Conservation (phyloP, 805 yeast species). For the Alloascoidea africana region DNA sequence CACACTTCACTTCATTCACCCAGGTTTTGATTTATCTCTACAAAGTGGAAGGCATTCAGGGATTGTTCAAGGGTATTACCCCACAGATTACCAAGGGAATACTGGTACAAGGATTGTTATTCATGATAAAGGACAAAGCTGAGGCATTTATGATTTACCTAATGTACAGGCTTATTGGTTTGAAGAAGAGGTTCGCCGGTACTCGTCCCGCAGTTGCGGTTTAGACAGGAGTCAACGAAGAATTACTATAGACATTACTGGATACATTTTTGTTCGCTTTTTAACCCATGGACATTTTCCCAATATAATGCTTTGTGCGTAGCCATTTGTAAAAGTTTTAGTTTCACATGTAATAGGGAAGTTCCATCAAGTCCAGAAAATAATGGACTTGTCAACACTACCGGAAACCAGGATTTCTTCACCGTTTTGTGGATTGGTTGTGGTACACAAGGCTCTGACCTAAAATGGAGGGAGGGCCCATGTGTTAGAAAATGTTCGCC, state of each 20-base stretch:
- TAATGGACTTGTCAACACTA: constrained; percentile 25
- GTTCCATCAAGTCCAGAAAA: too few relatives aligned
- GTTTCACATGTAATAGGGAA: too few relatives aligned
- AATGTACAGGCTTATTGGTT: too few relatives aligned
- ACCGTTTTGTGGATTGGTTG: constrained; percentile 7
- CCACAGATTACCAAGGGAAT: constrained; percentile 77
- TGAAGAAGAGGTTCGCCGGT: too few relatives aligned
- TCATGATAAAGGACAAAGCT: constrained; percentile 65
- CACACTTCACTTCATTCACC: constrained; percentile 42
- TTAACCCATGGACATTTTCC: too few relatives aligned
- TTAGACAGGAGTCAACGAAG: too few relatives aligned
- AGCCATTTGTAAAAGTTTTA: too few relatives aligned
- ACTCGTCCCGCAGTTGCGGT: too few relatives aligned
- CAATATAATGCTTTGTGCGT: too few relatives aligned
- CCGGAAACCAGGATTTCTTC: constrained; percentile 25
- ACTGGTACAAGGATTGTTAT: constrained; percentile 69
- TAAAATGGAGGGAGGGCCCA: background rate
- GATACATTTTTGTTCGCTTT: too few relatives aligned
- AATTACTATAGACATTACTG: too few relatives aligned
- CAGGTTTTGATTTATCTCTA: constrained; percentile 46
- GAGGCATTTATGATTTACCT: too few relatives aligned
- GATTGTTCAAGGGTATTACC: constrained; percentile 66
- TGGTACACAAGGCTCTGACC: background rate
- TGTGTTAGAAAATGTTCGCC: background rate
- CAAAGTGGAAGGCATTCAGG: constrained; percentile 43